phyloP scores from a whole-genome alignment of 768 basidiomycete species.

The Tephrocybe sp. region DNA sequence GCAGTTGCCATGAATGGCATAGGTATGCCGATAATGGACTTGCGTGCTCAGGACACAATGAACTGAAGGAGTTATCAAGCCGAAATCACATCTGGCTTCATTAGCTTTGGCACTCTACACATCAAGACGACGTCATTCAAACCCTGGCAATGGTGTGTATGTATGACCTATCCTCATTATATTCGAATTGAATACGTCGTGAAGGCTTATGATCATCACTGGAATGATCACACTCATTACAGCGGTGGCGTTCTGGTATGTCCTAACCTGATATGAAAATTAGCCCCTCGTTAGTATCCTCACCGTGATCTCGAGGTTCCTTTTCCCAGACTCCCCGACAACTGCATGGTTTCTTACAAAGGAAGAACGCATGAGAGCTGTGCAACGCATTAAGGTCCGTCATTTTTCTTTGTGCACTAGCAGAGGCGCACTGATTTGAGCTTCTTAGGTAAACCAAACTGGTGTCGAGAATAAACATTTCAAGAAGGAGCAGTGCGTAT shows the following conservation, averaged over 20 bases:
- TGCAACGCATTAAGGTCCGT: slow-evolving; percentile 61
- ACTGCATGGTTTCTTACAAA: slow-evolving; percentile 71
- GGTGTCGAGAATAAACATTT: slow-evolving; percentile 82
- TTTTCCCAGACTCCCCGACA: slow-evolving; percentile 75
- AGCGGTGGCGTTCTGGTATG: slow-evolving; percentile 54
- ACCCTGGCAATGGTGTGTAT: slow-evolving; percentile 67
- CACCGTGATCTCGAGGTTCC: slow-evolving; percentile 36
- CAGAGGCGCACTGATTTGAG: not conserved
- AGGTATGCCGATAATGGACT: slow-evolving; percentile 31
- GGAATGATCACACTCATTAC: slow-evolving; percentile 55
- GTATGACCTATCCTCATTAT: not conserved
- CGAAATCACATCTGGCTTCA: slow-evolving; percentile 68
- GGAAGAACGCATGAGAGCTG: slow-evolving; percentile 60
- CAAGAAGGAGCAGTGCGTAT: slow-evolving; percentile 72
- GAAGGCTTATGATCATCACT: slow-evolving; percentile 69
- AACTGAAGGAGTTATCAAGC: slow-evolving; percentile 32
- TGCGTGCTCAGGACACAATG: not conserved
- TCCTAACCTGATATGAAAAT: not conserved
- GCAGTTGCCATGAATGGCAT: slow-evolving; percentile 75
- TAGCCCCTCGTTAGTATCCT: not conserved
- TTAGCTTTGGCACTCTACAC: slow-evolving; percentile 63
- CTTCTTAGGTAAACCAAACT: slow-evolving; percentile 40
- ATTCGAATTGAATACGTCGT: not conserved
- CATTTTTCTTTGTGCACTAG: not conserved
- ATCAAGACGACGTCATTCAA: slow-evolving; percentile 54